phyloP scores from a whole-genome alignment of 2,329 filamentous ascomycete species.

The Colletotrichum sublineola region DNA sequence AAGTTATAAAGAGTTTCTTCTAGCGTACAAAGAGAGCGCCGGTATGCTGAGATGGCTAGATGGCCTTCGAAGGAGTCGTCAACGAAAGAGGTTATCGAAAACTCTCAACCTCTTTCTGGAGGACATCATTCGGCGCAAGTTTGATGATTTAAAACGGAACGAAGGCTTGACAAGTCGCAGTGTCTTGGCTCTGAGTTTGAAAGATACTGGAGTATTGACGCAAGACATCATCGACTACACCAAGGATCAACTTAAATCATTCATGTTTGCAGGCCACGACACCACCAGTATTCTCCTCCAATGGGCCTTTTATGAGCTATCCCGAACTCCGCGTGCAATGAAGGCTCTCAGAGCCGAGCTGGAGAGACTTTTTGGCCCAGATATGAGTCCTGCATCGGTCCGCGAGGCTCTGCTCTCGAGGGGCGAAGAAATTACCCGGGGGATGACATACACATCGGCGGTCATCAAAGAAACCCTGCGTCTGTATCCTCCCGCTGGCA shows the following conservation, averaged over 20 bases:
- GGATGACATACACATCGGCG: constrained; percentile 53
- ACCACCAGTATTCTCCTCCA: constrained; percentile 55
- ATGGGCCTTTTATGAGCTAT: constrained; percentile 55
- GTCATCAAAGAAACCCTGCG: constrained; percentile 56
- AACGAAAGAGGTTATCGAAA: constrained; percentile 43
- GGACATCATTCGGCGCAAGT: constrained; percentile 46
- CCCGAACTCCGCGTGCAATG: constrained; percentile 48
- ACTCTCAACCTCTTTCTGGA: constrained; percentile 46
- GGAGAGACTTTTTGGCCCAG: constrained; percentile 51
- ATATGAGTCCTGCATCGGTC: constrained; percentile 47
- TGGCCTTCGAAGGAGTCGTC: constrained; percentile 37
- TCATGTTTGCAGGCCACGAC: constrained; percentile 59
- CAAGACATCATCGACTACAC: constrained; percentile 48
- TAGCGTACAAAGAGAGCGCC: constrained; percentile 44
- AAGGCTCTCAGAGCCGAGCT: constrained; percentile 52
- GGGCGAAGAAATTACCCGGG: constrained; percentile 49
- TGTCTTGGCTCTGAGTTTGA: constrained; percentile 52
- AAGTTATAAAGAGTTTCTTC: constrained; percentile 47
- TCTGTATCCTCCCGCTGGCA: constrained; percentile 51
- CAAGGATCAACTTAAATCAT: constrained; percentile 54
- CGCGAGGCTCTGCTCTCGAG: constrained; percentile 46
- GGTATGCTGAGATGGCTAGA: constrained; percentile 45
- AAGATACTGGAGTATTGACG: constrained; percentile 47
- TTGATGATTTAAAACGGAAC: constrained; percentile 32
- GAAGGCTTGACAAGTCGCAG: constrained; percentile 46